Percentiles rank a stretch among this genome's conserved stretches.
These are phyloP conservation scores for Chenopodium suecicum DNA, from an alignment of 148 eudicot species.

Conservation along the genomic window DNA sequence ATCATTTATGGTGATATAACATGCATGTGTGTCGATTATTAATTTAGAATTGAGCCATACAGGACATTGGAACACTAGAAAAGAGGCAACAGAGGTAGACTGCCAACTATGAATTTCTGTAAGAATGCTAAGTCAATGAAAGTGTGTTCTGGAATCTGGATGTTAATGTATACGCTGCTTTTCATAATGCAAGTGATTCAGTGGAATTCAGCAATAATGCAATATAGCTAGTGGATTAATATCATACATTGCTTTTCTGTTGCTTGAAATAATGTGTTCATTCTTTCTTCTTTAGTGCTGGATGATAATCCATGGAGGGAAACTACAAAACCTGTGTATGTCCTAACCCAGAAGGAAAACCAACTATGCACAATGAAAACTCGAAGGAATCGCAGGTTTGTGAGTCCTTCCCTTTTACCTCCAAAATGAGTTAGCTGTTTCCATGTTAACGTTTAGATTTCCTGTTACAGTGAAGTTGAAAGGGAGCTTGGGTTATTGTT, in stretches of 20 bases:
- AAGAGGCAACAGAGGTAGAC: background rate
- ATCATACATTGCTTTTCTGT: background rate
- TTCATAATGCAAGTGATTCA: background rate
- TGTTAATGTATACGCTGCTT: background rate
- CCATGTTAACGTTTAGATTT: conserved; percentile 21
- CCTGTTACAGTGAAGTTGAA: conserved; percentile 81
- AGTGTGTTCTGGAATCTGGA: background rate
- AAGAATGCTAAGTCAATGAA: too few relatives aligned
- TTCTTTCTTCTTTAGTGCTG: conserved; percentile 46
- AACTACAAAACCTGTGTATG: conserved; percentile 79
- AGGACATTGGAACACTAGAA: too few relatives aligned
- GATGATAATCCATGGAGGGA: conserved; percentile 97
- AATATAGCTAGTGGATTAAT: background rate
- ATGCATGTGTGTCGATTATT: background rate
- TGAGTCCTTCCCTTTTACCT: background rate
- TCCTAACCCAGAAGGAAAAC: conserved; percentile 84
- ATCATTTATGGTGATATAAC: too few relatives aligned
- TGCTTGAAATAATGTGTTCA: background rate
- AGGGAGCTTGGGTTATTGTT: conserved; percentile 82
- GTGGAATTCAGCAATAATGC: background rate
- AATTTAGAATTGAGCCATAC: background rate
- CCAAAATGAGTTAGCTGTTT: background rate
- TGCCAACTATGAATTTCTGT: background rate
- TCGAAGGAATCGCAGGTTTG: conserved; percentile 78
- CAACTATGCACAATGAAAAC: conserved; percentile 97